phyloP scores from a whole-genome alignment of 2,329 filamentous ascomycete genomes.

The Talaromyces albobiverticillius region DNA sequence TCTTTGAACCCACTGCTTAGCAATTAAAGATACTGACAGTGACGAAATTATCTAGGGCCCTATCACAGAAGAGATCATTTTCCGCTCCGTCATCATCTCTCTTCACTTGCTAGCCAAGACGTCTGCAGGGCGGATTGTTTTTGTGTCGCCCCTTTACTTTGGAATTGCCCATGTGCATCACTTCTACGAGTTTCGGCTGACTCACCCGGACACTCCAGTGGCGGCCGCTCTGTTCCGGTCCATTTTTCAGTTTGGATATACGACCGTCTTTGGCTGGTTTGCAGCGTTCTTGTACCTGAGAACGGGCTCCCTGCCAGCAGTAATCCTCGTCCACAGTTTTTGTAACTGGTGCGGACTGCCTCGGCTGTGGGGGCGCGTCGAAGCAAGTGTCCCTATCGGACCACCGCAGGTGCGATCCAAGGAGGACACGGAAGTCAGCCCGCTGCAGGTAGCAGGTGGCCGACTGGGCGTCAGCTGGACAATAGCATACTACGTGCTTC shows the following conservation, averaged over 20 bases:
- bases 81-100: conserved; percentile 81
- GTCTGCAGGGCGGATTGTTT: conserved; percentile 60
- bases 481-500: conserved; percentile 71
- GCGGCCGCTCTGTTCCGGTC: conserved; percentile 66
- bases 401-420: conserved; percentile 37
- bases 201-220: conserved; percentile 67
- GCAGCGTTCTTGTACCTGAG: conserved; percentile 85
- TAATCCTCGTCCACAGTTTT: conserved; percentile 75
- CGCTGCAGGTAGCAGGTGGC: conserved; percentile 17
- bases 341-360: conserved; percentile 93
- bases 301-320: conserved; percentile 75
- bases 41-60: conserved; percentile 60
- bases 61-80: conserved; percentile 88
- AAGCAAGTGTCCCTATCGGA: conserved; percentile 46
- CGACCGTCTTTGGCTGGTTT: conserved; percentile 89
- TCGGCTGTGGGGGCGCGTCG: conserved; percentile 75
- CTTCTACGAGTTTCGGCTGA: conserved; percentile 88
- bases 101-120: conserved; percentile 71
- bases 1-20: neutral
- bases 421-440: conserved; percentile 30
- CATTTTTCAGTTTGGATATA: conserved; percentile 82
- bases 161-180: conserved; percentile 93
- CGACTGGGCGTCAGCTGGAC: conserved; percentile 59
- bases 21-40: conserved; percentile 2
- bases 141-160: conserved; percentile 83